Evolutionary conservation across 2,329 filamentous ascomycete genomes (phyloP).

Genomic region (Cercospora sesami): DNA sequence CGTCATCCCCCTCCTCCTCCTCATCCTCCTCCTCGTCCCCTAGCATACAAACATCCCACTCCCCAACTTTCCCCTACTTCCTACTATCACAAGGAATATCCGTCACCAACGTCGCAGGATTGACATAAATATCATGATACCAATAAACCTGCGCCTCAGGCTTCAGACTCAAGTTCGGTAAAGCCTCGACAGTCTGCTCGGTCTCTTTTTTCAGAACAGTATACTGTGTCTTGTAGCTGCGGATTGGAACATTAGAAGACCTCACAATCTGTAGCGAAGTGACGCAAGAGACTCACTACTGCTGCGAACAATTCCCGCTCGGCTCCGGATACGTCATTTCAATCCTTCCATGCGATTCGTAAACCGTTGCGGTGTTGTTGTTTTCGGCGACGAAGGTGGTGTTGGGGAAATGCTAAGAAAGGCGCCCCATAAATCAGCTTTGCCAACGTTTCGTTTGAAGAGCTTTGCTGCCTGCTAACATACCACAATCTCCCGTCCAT

Average conservation of each 20-base stretch:
- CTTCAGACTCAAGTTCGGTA: slow-evolving; percentile 7
- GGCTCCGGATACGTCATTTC: slow-evolving; percentile 11
- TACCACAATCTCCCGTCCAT: slow-evolving; percentile 8
- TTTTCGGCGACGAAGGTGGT: slow-evolving; percentile 7
- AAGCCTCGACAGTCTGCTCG: neutral
- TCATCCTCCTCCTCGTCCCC: too few relatives aligned
- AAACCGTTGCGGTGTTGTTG: slow-evolving; percentile 12
- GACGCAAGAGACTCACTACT: slow-evolving; percentile 12
- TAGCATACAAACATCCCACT: too few relatives aligned
- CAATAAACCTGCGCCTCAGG: slow-evolving; percentile 13
- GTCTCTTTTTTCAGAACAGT: slow-evolving; percentile 7
- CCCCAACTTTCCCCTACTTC: neutral
- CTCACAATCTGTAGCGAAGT: too few relatives aligned
- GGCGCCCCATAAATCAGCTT: neutral
- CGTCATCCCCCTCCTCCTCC: too few relatives aligned
- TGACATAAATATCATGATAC: neutral
- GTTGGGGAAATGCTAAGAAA: slow-evolving; percentile 15
- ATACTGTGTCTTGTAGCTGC: neutral
- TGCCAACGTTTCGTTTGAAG: neutral
- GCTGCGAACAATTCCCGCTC: slow-evolving; percentile 13
- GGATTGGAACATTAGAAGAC: too few relatives aligned
- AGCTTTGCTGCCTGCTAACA: neutral
- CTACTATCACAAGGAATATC: neutral
- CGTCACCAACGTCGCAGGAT: neutral
- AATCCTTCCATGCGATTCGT: slow-evolving; percentile 14